phyloP scores from a whole-genome alignment of 2,329 filamentous ascomycete genomes.

The Ophiostoma sp. region DNA sequence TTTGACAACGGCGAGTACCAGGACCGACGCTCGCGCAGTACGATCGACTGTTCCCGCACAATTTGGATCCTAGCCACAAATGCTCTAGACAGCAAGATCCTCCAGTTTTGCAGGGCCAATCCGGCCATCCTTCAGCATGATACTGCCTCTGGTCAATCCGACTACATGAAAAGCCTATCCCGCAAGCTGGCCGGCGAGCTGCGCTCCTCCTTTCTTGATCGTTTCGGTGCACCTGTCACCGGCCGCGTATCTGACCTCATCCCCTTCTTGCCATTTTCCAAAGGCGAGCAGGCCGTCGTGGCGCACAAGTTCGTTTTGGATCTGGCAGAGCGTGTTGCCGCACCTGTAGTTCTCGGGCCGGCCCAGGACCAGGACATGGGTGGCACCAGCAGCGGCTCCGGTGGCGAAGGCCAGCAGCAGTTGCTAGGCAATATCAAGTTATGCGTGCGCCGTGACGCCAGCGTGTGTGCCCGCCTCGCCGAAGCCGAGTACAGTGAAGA shows the following conservation, averaged over 20 bases:
- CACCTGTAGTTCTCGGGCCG: background rate
- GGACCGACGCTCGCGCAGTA: conserved; percentile 16
- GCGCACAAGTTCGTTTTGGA: conserved; percentile 22
- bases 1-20: conserved; percentile 23
- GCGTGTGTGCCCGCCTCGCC: conserved; percentile 16
- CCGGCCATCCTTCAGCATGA: conserved; percentile 5
- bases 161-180: background rate
- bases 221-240: conserved; percentile 21
- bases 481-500: conserved; percentile 19
- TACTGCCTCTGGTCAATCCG: background rate
- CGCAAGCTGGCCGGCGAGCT: background rate
- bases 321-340: conserved; percentile 13
- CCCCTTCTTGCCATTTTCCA: conserved; percentile 23
- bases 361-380: background rate
- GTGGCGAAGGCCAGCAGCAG: background rate
- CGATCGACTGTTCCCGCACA: conserved; percentile 20
- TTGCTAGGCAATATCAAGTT: background rate
- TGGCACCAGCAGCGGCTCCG: background rate
- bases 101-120: conserved; percentile 19
- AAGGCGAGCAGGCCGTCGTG: conserved; percentile 22
- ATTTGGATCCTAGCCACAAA: conserved; percentile 24
- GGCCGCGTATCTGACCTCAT: conserved; percentile 23
- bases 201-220: conserved; percentile 13
- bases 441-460: conserved; percentile 15
- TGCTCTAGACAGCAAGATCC: conserved; percentile 20